Base-by-base conservation (phyloP, 441 rosid species). In the Metrosideros polymorpha region DNA sequence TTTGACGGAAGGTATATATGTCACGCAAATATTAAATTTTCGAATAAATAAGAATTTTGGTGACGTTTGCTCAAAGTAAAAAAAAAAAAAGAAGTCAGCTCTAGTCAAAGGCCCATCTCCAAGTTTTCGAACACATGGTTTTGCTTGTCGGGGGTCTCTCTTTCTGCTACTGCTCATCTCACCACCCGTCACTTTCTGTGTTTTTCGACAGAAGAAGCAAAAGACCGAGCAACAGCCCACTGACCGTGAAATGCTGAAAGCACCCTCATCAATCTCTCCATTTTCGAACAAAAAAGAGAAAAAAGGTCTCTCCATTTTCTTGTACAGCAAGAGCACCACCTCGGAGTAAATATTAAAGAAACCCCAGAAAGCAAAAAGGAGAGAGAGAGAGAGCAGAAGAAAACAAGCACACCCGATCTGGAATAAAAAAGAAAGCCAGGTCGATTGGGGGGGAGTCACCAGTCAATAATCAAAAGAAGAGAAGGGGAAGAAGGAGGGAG, bases 101-200 rank as follows among this genome's bases (percentile, higher is more conserved):
- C 76, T 59, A 76, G 92, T 92, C 91, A 90, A 94, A 92, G 86
- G 53, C 89, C 92, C 90, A 87, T 87, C 90, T 79, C 92, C 66
- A 89, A 85, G 89, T 84, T 88, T 85, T 79, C 71, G 59, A 86
- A 88, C 53, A 59, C 88, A 89, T 93, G 90, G 96, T 92, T 86
- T 85, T 88, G 12, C 84, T 86, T 93, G 97, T 95, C 96, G 93
- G 95, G 89, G 89, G 87, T 84, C 51, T 88, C 83, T 91, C 86
- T 88, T 87, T n/a, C 53, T 24, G 66, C 61, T 35, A 51, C 47
- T 19, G 52, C 61, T 75, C 19, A 50, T 85, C 85, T 89, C 89
- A 71, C 85, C 90, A 90, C 86, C 89, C 85, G 92, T 93, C 93
- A 85, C 91, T 92, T 88, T 94, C 94, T 61, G 17, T 85, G 91